Conservation (phyloP, 331 rosid genomes). For the Arachis monticola region DNA sequence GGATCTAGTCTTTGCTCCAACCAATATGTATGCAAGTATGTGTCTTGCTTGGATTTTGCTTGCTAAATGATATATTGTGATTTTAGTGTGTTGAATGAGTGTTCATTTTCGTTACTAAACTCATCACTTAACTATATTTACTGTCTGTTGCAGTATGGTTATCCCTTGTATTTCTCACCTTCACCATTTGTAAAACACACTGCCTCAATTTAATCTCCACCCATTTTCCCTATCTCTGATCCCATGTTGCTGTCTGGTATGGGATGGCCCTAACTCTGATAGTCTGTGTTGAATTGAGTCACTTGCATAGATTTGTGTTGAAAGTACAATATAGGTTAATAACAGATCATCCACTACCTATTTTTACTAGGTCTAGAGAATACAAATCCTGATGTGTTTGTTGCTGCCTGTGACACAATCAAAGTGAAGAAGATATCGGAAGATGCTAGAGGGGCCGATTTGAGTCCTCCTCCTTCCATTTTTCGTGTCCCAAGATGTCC, state of each 20-base stretch:
- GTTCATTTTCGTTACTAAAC: not conserved
- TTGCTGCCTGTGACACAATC: conserved; percentile 37
- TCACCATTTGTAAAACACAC: not conserved
- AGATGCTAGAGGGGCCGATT: conserved; percentile 44
- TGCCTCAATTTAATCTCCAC: not conserved
- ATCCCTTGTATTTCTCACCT: not conserved
- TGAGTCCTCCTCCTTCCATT: conserved; percentile 45
- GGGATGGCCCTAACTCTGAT: conserved; percentile 5
- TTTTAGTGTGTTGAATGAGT: no score
- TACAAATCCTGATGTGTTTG: conserved; percentile 48
- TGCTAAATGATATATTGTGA: not conserved
- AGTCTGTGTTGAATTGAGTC: conserved; percentile 7
- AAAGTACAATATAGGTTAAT: conserved; percentile 16
- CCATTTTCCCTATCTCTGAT: not conserved
- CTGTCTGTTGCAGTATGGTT: no score
- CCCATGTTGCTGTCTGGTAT: not conserved
- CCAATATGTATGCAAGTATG: not conserved
- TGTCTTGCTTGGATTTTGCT: conserved; percentile 12
- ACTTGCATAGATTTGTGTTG: conserved; percentile 21
- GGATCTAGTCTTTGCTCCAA: not conserved
- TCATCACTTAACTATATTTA: no score
- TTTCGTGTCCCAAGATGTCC: conserved; percentile 48
- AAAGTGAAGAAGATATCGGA: conserved; percentile 46
- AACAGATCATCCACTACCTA: conserved; percentile 22
- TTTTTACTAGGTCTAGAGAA: conserved; percentile 51